These are phyloP conservation scores for Mediolabrus comicus DNA, from an alignment of 108 stramenopile genomes.

Conservation along the genomic window DNA sequence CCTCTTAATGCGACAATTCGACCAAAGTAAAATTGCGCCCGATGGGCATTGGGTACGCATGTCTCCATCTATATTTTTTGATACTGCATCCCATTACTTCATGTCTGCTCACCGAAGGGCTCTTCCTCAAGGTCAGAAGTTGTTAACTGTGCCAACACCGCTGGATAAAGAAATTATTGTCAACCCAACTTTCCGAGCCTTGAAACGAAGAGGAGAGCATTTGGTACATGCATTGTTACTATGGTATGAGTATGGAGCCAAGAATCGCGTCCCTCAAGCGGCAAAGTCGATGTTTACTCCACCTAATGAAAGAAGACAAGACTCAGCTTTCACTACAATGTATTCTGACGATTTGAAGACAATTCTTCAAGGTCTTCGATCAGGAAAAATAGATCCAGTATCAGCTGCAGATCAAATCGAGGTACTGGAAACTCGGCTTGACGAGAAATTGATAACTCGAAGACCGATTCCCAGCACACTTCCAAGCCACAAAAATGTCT, in stretches of 20 bases:
- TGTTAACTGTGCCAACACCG: slow-evolving; percentile 64
- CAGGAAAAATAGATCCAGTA: slow-evolving; percentile 45
- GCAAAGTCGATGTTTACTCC: background rate
- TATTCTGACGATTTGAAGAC: slow-evolving; percentile 64
- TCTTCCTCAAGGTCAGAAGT: slow-evolving; percentile 63
- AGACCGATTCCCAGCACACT: slow-evolving; percentile 76
- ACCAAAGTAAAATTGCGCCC: slow-evolving; percentile 29
- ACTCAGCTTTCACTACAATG: slow-evolving; percentile 70
- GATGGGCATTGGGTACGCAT: slow-evolving; percentile 62
- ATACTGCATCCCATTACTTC: slow-evolving; percentile 74
- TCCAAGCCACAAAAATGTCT: slow-evolving; percentile 75
- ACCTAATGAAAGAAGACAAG: background rate
- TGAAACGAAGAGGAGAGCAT: slow-evolving; percentile 61
- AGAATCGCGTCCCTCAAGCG: slow-evolving; percentile 5
- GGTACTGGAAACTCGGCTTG: slow-evolving; percentile 35
- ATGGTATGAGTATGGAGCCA: slow-evolving; percentile 68
- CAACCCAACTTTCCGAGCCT: slow-evolving; percentile 69
- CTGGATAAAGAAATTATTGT: slow-evolving; percentile 60
- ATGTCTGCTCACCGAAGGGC: slow-evolving; percentile 71
- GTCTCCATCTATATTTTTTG: slow-evolving; percentile 69
- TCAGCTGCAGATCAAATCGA: slow-evolving; percentile 55
- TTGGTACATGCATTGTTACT: slow-evolving; percentile 59
- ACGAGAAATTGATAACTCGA: slow-evolving; percentile 61
- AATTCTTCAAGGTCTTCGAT: slow-evolving; percentile 54
- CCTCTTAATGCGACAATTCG: slow-evolving; percentile 66